Percentiles rank a stretch among this genome's conserved stretches.
Conservation (phyloP, 2,329 filamentous ascomycete genomes). For the Venturia carpophila region DNA sequence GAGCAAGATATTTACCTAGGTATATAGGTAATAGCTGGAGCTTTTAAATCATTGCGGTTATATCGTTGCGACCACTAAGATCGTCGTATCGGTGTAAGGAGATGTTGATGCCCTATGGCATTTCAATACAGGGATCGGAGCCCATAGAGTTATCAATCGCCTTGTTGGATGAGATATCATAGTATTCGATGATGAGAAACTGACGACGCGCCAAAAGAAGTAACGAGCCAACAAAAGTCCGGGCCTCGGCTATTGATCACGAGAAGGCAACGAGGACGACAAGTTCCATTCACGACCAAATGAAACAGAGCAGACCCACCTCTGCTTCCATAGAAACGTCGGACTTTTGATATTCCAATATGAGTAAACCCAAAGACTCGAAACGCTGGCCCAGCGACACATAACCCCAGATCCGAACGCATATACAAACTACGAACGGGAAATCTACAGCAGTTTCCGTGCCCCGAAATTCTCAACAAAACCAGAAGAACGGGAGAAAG, state of each 20-base stretch:
- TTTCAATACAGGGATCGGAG: no score
- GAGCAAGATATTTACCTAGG: no score
- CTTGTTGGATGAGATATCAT: background rate
- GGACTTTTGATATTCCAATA: background rate
- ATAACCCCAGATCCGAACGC: background rate
- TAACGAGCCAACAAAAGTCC: background rate
- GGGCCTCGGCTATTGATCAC: background rate
- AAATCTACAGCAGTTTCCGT: slow-evolving; percentile 32
- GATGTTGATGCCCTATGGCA: no score
- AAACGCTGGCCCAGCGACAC: background rate
- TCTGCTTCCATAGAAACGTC: no score
- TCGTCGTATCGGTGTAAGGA: no score
- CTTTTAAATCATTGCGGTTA: no score
- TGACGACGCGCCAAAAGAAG: no score
- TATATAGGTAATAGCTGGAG: no score
- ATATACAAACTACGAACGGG: slow-evolving; percentile 28
- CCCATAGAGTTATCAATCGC: background rate
- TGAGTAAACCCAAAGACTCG: background rate
- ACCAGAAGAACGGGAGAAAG: slow-evolving; percentile 33
- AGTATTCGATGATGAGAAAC: no score
- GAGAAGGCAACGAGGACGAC: background rate
- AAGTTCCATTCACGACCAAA: no score
- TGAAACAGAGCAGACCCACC: no score
- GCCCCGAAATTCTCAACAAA: slow-evolving; percentile 36
- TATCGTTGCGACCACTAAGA: no score